phyloP scores from a whole-genome alignment of 106 monocot species.

The Allium fistulosum region DNA sequence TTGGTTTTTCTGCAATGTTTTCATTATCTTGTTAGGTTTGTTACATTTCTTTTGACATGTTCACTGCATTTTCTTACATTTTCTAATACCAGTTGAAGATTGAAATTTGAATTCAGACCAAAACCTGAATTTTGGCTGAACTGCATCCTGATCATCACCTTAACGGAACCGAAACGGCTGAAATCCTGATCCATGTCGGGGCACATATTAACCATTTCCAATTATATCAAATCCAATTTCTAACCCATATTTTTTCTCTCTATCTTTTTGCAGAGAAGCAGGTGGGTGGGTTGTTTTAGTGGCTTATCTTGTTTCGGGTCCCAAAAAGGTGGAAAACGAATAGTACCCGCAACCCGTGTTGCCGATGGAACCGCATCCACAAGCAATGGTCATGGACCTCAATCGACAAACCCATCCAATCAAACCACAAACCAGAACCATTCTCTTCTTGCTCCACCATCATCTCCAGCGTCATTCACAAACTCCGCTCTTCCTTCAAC shows the following conservation, averaged over 20 bases:
- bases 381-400: conserved; percentile 40
- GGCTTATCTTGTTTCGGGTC: conserved; percentile 84
- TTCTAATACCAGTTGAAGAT: too few relatives aligned
- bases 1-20: too few relatives aligned
- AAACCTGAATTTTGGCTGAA: too few relatives aligned
- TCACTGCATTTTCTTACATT: too few relatives aligned
- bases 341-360: conserved; percentile 86
- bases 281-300: conserved; percentile 80
- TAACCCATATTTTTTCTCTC: conserved; percentile 2
- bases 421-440: conserved; percentile 46
- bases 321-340: conserved; percentile 78
- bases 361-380: conserved; percentile 57
- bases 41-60: too few relatives aligned
- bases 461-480: conserved; percentile 92
- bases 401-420: conserved; percentile 40
- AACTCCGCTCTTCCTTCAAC: conserved; percentile 94
- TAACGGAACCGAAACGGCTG: too few relatives aligned
- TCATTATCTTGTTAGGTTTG: too few relatives aligned
- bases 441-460: conserved; percentile 94
- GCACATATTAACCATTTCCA: too few relatives aligned
- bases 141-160: too few relatives aligned
- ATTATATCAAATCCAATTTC: too few relatives aligned
- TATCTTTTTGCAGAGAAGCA: conserved; percentile 30
- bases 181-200: too few relatives aligned
- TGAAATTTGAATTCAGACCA: too few relatives aligned